Evolutionary conservation across 192 early-diverging fungal genomes (phyloP).

Genomic region (Linnemannia elongata): DNA sequence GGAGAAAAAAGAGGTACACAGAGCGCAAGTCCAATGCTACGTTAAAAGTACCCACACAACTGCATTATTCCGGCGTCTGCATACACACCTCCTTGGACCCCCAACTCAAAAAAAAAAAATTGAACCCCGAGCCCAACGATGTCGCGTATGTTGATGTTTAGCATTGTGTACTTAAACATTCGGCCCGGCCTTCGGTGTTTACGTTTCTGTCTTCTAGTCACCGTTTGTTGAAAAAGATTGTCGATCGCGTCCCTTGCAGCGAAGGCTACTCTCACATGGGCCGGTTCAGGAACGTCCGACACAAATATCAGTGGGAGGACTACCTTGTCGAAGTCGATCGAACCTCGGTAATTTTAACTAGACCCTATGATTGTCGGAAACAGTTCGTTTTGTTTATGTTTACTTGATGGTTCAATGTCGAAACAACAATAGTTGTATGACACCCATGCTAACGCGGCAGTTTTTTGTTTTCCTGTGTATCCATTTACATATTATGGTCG

Average conservation of each 20-base stretch:
- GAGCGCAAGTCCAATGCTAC: background rate
- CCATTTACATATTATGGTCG: background rate
- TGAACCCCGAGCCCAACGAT: background rate
- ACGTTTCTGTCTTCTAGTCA: slow-evolving; percentile 11
- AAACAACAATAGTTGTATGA: background rate
- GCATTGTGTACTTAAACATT: background rate
- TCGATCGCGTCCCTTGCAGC: slow-evolving; percentile 33
- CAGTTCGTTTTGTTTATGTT: background rate
- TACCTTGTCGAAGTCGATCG: slow-evolving; percentile 47
- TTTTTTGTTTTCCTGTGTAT: background rate
- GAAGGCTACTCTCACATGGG: slow-evolving; percentile 47
- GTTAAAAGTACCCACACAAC: background rate
- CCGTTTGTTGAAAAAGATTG: slow-evolving; percentile 44
- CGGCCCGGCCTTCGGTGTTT: background rate
- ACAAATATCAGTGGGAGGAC: slow-evolving; percentile 43
- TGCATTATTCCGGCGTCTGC: background rate
- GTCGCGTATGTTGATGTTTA: background rate
- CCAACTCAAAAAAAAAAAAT: background rate
- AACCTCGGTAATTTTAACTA: slow-evolving; percentile 27
- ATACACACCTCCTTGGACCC: background rate
- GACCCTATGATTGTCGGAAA: too few relatives aligned
- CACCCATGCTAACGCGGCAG: background rate
- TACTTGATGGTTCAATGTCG: background rate
- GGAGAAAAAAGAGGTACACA: background rate
- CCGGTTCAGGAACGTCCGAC: slow-evolving; percentile 43